Base-by-base conservation (phyloP, 1,139 yeast genomes). In the Yamadazyma dushanensis region DNA sequence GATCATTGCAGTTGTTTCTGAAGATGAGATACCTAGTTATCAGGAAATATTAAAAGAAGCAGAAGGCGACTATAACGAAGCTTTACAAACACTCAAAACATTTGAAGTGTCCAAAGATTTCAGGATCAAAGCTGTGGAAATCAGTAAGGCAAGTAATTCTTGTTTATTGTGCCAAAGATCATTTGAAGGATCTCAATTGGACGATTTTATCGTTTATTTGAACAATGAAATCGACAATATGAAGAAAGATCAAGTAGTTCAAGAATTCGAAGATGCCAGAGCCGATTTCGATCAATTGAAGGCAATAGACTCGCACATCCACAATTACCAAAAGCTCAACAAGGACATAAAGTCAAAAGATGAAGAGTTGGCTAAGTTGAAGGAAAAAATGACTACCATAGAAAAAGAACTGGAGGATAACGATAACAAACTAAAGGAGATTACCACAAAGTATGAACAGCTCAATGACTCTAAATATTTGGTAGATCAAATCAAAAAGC, bases 141-240 rank as follows among this genome's bases (percentile, higher is more conserved):
- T 78, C 35, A 89, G 92, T 0, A 63, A 77, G 30, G 55, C 54
- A 5, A 70, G 70, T 11, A 69, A 78, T 25, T 67, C 73, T 37
- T 86, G 95, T 53, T 64, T 80, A 29, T 59, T 86, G 34, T 86
- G 95, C 53, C 73, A 76, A 26, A 62, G 94, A 35, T 61, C 68
- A 16, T 84, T 85, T 57, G 75, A 73, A 25, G 63, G 63, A 2
- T 56, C 63, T 0, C 69, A 66, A 7, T 51, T 67, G 18, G 38
- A 52, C 1, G 45, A 43, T 3, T 71, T 71, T 35, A 54, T 57
- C 31, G 50, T 40, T 41, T 76, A 52, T 36, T 69, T 50, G 39
- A 57, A 44, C 57, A 61, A 46, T 0, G 69, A 70, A 27, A 61
- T 76, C 3, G 54, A 64, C 8, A 66, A 64, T 8, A 57, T 59